Conservation (phyloP, 345 rosid genomes). For the Murraya paniculata region DNA sequence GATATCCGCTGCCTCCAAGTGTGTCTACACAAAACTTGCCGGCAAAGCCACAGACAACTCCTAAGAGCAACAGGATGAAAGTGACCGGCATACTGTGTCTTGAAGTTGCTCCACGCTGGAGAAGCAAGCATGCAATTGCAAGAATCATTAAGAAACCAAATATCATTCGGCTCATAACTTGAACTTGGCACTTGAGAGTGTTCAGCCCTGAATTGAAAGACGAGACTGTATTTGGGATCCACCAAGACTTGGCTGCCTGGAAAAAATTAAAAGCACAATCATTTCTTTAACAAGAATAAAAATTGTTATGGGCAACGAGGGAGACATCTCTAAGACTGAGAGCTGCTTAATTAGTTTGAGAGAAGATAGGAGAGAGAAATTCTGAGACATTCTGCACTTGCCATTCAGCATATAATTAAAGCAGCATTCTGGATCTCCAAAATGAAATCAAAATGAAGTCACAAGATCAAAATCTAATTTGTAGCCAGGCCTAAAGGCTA, state of each 20-base stretch:
- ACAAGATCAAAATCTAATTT: not conserved
- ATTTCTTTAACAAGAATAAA: not conserved
- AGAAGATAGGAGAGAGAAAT: not conserved
- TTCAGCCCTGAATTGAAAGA: slow-evolving; percentile 48
- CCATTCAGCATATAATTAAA: not conserved
- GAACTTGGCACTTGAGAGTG: slow-evolving; percentile 50
- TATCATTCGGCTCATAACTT: slow-evolving; percentile 56
- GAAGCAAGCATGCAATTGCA: slow-evolving; percentile 45
- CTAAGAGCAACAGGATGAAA: slow-evolving; percentile 63
- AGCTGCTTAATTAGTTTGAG: not conserved
- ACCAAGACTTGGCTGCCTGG: slow-evolving; percentile 68
- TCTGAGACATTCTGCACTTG: not conserved
- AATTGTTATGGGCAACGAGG: not conserved
- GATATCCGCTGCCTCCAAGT: slow-evolving; percentile 68
- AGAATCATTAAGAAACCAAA: slow-evolving; percentile 71
- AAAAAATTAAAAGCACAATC: slow-evolving; percentile 1
- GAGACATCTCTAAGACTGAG: not conserved
- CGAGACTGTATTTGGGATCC: slow-evolving; percentile 58
- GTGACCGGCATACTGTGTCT: slow-evolving; percentile 74
- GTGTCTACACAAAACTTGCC: slow-evolving; percentile 87
- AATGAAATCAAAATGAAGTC: not conserved
- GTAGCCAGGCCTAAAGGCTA: not conserved
- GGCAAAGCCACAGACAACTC: slow-evolving; percentile 60
- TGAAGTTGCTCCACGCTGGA: slow-evolving; percentile 56
- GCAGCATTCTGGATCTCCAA: not conserved